Evolutionary conservation across 495 filamentous ascomycete species (phyloP), one percentile per base, ranked within the genome.

Genomic region (Penicillium atrosanguineum): DNA sequence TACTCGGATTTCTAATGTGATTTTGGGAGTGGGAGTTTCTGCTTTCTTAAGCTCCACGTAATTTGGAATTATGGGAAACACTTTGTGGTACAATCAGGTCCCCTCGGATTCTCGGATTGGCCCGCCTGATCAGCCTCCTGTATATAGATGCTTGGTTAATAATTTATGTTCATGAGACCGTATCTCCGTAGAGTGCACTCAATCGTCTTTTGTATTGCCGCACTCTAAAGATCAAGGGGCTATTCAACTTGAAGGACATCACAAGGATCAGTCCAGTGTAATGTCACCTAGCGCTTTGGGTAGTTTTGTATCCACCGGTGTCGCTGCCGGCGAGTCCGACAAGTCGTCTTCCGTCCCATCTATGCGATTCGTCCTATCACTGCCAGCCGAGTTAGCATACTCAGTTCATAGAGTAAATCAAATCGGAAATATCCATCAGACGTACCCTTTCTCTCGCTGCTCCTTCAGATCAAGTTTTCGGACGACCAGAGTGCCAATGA

Each of bases 391-490:
- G 21, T 52, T 45, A 51, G 47, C 29, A 38, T 15, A 14, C 6
- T 6, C 8, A 19, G 18, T 42, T 26, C 37, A 14, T 3, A 44
- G 18, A 19, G 15, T 0, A 40, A 39, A 23, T 1, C 6, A 5
- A 12, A 18, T 25, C 21, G 14, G 19, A 23, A 16, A 7, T 12
- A 12, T 7, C 7, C 25, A 19, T 31, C 6, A 21, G 7, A 63
- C 63, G 53, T 47, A 69, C 64, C 62, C 8, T 34, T 52, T 72
- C n/a, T 31, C 46, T 14, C 44, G 43, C n/a, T 55, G 62, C 48
- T 80, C 78, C 18, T 66, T 57, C 31, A 64, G 51, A 42, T 83
- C 74, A 21, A 83, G 56, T 20, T 52, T 52, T 36, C 63, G 44
- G 18, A 67, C 56, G 8, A 54, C 29, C 9, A 69, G 59, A 31